Conservation (phyloP, 345 rosid species). For the Eucalyptus curtisii region DNA sequence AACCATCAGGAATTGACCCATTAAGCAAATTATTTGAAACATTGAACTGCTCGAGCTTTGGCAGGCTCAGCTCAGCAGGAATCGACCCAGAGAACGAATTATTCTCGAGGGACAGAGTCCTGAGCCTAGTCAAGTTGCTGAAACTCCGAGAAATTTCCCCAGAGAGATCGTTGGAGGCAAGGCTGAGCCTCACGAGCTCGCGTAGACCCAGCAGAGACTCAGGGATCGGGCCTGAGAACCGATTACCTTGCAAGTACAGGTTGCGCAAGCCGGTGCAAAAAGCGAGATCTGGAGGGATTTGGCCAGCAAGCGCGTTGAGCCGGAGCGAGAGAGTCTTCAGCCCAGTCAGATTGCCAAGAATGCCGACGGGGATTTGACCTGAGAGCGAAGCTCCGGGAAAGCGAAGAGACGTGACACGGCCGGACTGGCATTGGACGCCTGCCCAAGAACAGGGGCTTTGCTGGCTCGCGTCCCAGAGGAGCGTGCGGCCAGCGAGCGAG, state of each 20-base stretch:
- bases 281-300: constrained; percentile 70
- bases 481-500: constrained; percentile 74
- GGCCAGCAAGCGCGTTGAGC: constrained; percentile 53
- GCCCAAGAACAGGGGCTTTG: constrained; percentile 70
- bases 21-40: constrained; percentile 23
- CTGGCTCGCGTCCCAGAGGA: constrained; percentile 48
- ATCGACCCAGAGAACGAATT: constrained; percentile 58
- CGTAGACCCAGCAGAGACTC: constrained; percentile 37
- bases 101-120: constrained; percentile 59
- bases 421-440: constrained; percentile 55
- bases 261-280: constrained; percentile 48
- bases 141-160: constrained; percentile 53
- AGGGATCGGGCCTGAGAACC: constrained; percentile 70
- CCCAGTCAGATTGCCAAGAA: constrained; percentile 64
- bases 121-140: constrained; percentile 56
- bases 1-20: constrained; percentile 22
- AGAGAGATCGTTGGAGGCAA: constrained; percentile 49
- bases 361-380: constrained; percentile 54
- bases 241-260: constrained; percentile 74
- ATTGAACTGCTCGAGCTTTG: constrained; percentile 22
- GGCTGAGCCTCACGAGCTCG: constrained; percentile 49
- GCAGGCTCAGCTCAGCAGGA: constrained; percentile 20
- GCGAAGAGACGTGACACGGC: constrained; percentile 64
- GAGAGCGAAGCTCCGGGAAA: constrained; percentile 76
- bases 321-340: constrained; percentile 83